Percentiles rank a stretch among this genome's conserved stretches.
Evolutionary conservation across 768 basidiomycete genomes (phyloP).

Genomic region (Podaxis mareebaensis): DNA sequence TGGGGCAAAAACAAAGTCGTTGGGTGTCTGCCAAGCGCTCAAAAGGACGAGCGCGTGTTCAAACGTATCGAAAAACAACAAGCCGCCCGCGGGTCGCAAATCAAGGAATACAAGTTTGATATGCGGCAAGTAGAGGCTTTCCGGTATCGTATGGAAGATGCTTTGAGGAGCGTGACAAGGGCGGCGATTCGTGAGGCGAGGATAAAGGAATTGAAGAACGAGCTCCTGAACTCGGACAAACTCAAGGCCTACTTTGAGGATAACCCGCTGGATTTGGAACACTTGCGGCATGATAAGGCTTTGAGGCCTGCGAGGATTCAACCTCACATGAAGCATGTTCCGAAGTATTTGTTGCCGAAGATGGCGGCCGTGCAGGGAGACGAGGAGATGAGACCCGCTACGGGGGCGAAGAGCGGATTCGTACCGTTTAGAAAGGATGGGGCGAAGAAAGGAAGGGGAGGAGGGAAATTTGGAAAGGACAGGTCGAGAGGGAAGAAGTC

Average conservation of each 20-base stretch:
- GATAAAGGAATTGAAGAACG: slow-evolving; percentile 89
- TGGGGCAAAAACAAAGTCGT: slow-evolving; percentile 79
- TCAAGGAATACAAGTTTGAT: slow-evolving; percentile 93
- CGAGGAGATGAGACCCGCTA: slow-evolving; percentile 29
- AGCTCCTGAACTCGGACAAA: slow-evolving; percentile 94
- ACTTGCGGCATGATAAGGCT: slow-evolving; percentile 91
- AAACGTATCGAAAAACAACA: slow-evolving; percentile 77
- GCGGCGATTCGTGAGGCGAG: slow-evolving; percentile 87
- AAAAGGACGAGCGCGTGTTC: slow-evolving; percentile 77
- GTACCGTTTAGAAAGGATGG: slow-evolving; percentile 75
- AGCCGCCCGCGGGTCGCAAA: slow-evolving; percentile 52
- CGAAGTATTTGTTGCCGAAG: slow-evolving; percentile 86
- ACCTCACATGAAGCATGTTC: slow-evolving; percentile 94
- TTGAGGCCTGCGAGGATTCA: slow-evolving; percentile 89
- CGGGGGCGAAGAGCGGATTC: slow-evolving; percentile 40
- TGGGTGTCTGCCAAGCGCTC: slow-evolving; percentile 65
- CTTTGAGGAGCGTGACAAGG: slow-evolving; percentile 83
- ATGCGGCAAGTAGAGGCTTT: slow-evolving; percentile 97
- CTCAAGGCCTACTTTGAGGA: slow-evolving; percentile 99
- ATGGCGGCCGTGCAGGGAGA: slow-evolving; percentile 60
- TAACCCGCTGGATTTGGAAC: slow-evolving; percentile 91
- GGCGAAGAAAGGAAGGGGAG: slow-evolving; percentile 55
- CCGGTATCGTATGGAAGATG: slow-evolving; percentile 97
- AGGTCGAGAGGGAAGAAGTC: slow-evolving; percentile 62
- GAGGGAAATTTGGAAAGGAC: slow-evolving; percentile 51